Base-by-base conservation (phyloP, 805 yeast genomes). In the Candida berthetii region DNA sequence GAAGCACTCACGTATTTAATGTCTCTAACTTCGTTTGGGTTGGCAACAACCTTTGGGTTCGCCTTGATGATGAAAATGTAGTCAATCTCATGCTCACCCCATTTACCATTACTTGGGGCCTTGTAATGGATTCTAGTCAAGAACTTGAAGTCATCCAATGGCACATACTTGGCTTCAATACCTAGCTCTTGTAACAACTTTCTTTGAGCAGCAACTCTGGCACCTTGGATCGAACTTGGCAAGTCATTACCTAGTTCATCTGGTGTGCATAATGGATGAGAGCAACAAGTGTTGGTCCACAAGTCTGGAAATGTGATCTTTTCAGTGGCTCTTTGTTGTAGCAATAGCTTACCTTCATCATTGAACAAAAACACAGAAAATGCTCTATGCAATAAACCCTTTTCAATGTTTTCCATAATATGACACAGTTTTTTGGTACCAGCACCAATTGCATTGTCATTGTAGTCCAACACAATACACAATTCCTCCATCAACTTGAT, bases 221-320 rank as follows among this genome's bases (percentile, higher is more conserved):
- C 95, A 44, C 99, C 99, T 22, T 64, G 62, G 7, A 91, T 69
- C 8, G 95, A 85, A 29, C 71, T 65, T 6, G 66, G 62, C 44
- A 90, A 69, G 35, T 54, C 56, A 31, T 62, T 62, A 10, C 97
- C 97, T 58, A 89, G 68, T 63, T 93, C 99, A 31, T 78, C 68
- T 31, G 81, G 74, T 29, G 88, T 78, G 41, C 96, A 88, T 40
- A 93, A 71, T 9, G 99, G 99, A 61, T 93, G 99, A 1, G 98
- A 90, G 63, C 99, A 93, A 66, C 99, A 93, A 2, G 99, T 93
- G 62, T 93, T 93, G 20, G 99, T 93, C 99, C 99, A 93, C 83
- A 90, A 80, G 44, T 80, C 80, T 1, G 98, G 95, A 64, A 93
- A 93, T 1, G 99, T 93, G 66, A 93, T 93, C 63, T 93, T 93